phyloP scores from a whole-genome alignment of 1,284 basidiomycete genomes.

The Dichomitus squalens region DNA sequence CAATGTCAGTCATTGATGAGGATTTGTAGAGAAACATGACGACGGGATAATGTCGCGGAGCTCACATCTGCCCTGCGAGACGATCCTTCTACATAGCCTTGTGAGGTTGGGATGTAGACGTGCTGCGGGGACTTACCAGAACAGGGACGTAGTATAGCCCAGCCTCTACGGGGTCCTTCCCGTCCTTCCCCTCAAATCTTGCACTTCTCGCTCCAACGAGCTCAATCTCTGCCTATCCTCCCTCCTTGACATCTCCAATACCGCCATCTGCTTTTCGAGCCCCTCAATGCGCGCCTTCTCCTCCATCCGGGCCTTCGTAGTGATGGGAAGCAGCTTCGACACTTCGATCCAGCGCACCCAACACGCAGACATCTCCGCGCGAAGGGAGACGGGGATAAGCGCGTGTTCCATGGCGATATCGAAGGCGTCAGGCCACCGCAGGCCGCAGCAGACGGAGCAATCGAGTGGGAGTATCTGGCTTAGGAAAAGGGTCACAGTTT shows the following conservation, averaged over 20 bases:
- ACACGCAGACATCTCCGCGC: conserved; percentile 23
- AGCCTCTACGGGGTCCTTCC: conserved; percentile 12
- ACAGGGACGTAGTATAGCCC: not conserved
- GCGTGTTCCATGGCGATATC: conserved; percentile 31
- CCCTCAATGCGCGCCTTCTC: conserved; percentile 37
- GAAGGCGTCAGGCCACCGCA: conserved; percentile 37
- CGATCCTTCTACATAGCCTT: not conserved
- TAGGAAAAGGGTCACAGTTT: conserved; percentile 52
- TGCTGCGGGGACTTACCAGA: not conserved
- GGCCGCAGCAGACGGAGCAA: conserved; percentile 41
- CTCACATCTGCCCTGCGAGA: not conserved
- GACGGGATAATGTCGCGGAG: not conserved
- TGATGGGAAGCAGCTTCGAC: conserved; percentile 30
- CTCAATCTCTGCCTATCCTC: conserved; percentile 46
- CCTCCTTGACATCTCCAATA: conserved; percentile 43
- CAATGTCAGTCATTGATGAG: not conserved
- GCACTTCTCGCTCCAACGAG: conserved; percentile 46
- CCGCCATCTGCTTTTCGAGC: conserved; percentile 45
- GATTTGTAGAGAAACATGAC: too few relatives aligned
- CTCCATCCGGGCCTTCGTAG: conserved; percentile 36
- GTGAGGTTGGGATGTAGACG: not conserved
- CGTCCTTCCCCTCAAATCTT: conserved; percentile 40
- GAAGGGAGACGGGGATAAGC: conserved; percentile 27
- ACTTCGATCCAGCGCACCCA: conserved; percentile 30
- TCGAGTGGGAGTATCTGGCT: conserved; percentile 47